Conservation (phyloP, 345 rosid species). For the Hypericum perforatum region DNA sequence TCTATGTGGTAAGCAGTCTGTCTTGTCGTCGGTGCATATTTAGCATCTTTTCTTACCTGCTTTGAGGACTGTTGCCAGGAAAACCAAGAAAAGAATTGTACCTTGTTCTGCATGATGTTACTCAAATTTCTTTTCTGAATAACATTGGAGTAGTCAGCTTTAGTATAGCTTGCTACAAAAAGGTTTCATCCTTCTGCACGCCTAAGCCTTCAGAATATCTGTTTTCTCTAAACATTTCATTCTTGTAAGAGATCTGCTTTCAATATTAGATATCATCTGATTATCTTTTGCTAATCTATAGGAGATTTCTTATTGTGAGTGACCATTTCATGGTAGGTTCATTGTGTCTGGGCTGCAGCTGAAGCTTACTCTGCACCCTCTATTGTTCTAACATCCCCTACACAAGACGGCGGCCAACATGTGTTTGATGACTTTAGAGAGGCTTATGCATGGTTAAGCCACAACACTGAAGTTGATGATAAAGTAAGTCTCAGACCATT, state of each 20-base stretch:
- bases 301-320: neutral
- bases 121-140: too few relatives aligned
- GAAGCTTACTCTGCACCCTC: slow-evolving; percentile 99
- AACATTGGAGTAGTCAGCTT: too few relatives aligned
- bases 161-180: too few relatives aligned
- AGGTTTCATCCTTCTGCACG: too few relatives aligned
- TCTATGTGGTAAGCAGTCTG: slow-evolving; percentile 69
- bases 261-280: too few relatives aligned
- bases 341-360: slow-evolving; percentile 99
- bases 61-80: neutral
- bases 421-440: slow-evolving; percentile 99
- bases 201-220: too few relatives aligned
- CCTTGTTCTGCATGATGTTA: too few relatives aligned
- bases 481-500: slow-evolving; percentile 42
- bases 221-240: too few relatives aligned
- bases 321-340: slow-evolving; percentile 42
- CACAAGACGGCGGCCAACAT: slow-evolving; percentile 63
- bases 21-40: neutral
- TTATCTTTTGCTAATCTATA: too few relatives aligned
- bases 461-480: slow-evolving; percentile 98
- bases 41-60: neutral
- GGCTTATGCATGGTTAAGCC: slow-evolving; percentile 92
- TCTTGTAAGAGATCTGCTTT: too few relatives aligned
- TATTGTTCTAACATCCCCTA: slow-evolving; percentile 74
- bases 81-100: too few relatives aligned